Conservation (phyloP, 2,329 filamentous ascomycete genomes). For the Cordyceps sp. region DNA sequence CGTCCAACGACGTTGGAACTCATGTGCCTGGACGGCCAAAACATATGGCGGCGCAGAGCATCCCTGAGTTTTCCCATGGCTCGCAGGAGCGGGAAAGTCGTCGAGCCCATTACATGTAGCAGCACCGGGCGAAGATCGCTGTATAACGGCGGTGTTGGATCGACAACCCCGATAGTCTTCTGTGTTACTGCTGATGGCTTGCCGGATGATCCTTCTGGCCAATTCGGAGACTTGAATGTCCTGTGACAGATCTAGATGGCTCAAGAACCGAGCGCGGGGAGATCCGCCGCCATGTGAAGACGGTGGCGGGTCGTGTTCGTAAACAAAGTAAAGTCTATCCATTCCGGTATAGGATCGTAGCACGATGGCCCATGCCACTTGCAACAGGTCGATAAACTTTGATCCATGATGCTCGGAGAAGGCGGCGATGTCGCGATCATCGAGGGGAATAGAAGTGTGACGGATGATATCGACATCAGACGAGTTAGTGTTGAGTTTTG, state of each 20-base stretch:
- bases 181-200: background rate
- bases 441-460: background rate
- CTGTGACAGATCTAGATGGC: background rate
- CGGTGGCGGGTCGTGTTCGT: background rate
- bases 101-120: too few relatives aligned
- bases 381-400: background rate
- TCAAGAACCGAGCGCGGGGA: background rate
- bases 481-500: too few relatives aligned
- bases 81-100: too few relatives aligned
- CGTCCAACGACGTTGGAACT: background rate
- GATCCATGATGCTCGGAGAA: background rate
- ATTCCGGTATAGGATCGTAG: conserved; percentile 1
- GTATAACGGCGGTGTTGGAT: background rate
- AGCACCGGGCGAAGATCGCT: too few relatives aligned
- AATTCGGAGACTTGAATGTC: background rate
- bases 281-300: background rate
- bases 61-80: too few relatives aligned
- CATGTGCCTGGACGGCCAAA: background rate
- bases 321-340: conserved; percentile 1
- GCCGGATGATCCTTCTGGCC: background rate
- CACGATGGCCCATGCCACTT: conserved; percentile 1
- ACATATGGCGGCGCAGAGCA: background rate
- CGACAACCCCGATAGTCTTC: background rate
- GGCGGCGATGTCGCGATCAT: background rate
- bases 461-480: too few relatives aligned